These are phyloP conservation scores for Raphidocelis subcapitata DNA, from an alignment of 139 green algal genomes.

Conservation along the genomic window DNA sequence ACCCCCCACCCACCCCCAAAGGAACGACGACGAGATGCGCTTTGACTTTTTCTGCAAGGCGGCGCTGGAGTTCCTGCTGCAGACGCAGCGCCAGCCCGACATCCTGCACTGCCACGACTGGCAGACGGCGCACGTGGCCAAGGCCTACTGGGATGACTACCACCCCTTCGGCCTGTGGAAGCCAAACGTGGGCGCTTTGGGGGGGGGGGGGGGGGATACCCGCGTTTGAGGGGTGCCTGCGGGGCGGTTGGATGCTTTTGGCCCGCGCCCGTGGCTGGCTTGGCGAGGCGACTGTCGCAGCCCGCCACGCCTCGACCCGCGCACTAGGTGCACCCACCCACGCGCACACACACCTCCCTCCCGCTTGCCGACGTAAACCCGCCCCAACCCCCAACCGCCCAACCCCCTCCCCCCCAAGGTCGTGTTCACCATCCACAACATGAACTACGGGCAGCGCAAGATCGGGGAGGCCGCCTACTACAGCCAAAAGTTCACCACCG, in stretches of 20 bases:
- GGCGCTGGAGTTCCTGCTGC: conserved; percentile 92
- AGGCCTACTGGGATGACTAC: conserved; percentile 80
- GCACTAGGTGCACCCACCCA: no score
- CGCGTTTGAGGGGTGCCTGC: no score
- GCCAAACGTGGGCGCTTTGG: conserved; percentile 43
- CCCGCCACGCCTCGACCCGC: no score
- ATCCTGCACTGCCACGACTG: conserved; percentile 99
- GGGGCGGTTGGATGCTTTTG: no score
- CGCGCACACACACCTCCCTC: no score
- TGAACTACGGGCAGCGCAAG: conserved; percentile 88
- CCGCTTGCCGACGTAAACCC: no score
- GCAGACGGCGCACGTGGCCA: conserved; percentile 80
- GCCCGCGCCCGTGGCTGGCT: no score
- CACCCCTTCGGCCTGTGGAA: conserved; percentile 85
- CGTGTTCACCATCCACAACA: conserved; percentile 97
- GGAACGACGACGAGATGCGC: conserved; percentile 55
- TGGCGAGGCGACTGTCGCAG: no score
- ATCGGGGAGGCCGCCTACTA: conserved; percentile 80
- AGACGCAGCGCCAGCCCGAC: conserved; percentile 67
- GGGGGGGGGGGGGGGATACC: no score
- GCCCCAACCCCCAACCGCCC: neutral
- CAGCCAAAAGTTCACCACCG: conserved; percentile 89
- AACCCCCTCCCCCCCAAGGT: conserved; percentile 41
- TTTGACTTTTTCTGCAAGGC: conserved; percentile 95
- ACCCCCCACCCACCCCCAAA: neutral